Evolutionary conservation across 495 filamentous ascomycete genomes (phyloP).

Genomic region (Mytilinidion resinicola): DNA sequence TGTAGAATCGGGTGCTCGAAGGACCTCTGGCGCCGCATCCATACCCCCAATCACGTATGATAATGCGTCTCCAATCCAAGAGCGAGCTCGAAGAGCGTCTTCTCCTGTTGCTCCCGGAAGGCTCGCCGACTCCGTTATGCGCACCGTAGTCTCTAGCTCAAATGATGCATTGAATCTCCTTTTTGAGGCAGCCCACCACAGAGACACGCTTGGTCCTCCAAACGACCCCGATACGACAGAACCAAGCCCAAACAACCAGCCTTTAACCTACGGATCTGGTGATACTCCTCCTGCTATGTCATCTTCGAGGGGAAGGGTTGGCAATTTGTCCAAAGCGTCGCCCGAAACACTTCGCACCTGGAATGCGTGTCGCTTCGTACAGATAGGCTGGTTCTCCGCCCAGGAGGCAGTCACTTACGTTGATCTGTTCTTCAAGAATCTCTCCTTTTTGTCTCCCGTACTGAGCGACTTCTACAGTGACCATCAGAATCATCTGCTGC

Average conservation of each 20-base stretch:
- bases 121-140: slow-evolving; percentile 21
- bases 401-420: slow-evolving; percentile 41
- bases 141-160: slow-evolving; percentile 33
- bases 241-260: neutral
- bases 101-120: slow-evolving; percentile 11
- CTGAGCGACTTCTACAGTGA: slow-evolving; percentile 46
- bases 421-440: slow-evolving; percentile 49
- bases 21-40: too few species aligned
- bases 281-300: slow-evolving; percentile 23
- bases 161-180: slow-evolving; percentile 51
- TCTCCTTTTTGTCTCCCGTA: slow-evolving; percentile 49
- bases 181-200: slow-evolving; percentile 46
- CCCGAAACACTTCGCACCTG: slow-evolving; percentile 40
- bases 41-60: too few species aligned
- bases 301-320: slow-evolving; percentile 6
- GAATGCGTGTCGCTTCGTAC: slow-evolving; percentile 48
- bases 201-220: slow-evolving; percentile 23
- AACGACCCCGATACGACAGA: neutral
- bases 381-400: slow-evolving; percentile 50
- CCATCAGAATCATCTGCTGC: slow-evolving; percentile 41
- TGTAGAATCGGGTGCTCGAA: too few species aligned
- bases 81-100: slow-evolving; percentile 10
- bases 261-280: neutral
- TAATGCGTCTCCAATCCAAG: too few species aligned
- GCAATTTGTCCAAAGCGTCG: slow-evolving; percentile 25